These are phyloP conservation scores for Schizonepeta tenuifolia DNA, from an alignment of 257 asterid species.

Conservation along the genomic window DNA sequence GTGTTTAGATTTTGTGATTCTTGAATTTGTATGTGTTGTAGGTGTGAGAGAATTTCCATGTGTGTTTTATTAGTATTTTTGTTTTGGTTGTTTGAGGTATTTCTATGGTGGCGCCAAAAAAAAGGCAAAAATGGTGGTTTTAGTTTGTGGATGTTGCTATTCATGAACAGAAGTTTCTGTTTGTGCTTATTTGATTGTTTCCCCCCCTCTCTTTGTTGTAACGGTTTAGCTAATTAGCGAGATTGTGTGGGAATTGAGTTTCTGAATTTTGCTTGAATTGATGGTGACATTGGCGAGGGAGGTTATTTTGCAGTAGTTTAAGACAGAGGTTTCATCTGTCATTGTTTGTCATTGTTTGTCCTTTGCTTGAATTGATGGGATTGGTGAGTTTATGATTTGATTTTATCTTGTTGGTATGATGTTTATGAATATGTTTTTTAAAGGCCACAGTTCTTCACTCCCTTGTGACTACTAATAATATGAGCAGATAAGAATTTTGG, in stretches of 20 bases:
- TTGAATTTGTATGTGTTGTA: constrained; percentile 17
- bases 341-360: neutral
- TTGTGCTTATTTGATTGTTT: neutral
- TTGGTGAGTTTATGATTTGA: constrained; percentile 7
- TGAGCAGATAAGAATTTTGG: neutral
- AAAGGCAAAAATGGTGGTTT: constrained; percentile 24
- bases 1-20: neutral
- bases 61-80: neutral
- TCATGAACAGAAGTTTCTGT: neutral
- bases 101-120: constrained; percentile 21
- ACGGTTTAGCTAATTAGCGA: neutral
- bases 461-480: neutral
- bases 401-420: neutral
- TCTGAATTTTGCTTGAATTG: constrained; percentile 29
- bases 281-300: constrained; percentile 6
- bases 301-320: constrained; percentile 3
- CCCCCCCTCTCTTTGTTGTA: neutral
- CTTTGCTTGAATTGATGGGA: constrained; percentile 16
- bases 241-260: constrained; percentile 4
- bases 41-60: constrained; percentile 17
- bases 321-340: constrained; percentile 6
- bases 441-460: neutral
- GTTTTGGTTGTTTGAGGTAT: neutral
- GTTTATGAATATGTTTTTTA: neutral
- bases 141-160: constrained; percentile 22